Evolutionary conservation across 2,329 filamentous ascomycete species (phyloP).

Genomic region (Monilinia polystroma): DNA sequence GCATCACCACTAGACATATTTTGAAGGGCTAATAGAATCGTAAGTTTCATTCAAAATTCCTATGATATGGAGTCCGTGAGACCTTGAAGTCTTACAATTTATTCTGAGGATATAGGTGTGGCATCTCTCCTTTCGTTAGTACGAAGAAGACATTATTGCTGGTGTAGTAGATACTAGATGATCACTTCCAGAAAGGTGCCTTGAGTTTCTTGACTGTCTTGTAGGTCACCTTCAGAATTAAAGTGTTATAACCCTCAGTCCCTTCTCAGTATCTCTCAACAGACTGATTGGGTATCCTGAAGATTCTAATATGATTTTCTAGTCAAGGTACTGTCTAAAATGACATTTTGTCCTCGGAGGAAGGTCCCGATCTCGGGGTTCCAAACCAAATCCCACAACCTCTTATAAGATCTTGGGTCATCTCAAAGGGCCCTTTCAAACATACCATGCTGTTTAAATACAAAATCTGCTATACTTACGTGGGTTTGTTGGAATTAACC

Average conservation of each 20-base stretch:
- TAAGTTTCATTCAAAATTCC: neutral
- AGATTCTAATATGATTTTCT: neutral
- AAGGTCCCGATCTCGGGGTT: constrained; percentile 5
- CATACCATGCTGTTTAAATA: neutral
- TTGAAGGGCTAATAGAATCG: neutral
- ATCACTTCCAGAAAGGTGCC: neutral
- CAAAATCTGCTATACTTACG: neutral
- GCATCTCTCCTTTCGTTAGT: neutral
- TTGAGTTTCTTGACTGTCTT: neutral
- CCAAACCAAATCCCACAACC: neutral
- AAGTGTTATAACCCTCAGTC: neutral
- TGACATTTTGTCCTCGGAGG: neutral
- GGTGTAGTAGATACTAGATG: neutral
- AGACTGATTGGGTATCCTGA: neutral
- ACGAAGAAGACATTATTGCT: neutral
- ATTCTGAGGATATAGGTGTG: neutral
- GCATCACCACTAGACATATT: neutral
- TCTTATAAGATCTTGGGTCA: neutral
- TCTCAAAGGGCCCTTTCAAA: neutral
- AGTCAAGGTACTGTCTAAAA: neutral
- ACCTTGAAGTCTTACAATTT: neutral
- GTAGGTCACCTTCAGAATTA: neutral
- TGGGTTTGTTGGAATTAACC: neutral
- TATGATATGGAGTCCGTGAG: neutral
- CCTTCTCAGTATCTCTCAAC: neutral